Evolutionary conservation across 1,284 basidiomycete genomes (phyloP).

Genomic region (Trichosporon inkin): DNA sequence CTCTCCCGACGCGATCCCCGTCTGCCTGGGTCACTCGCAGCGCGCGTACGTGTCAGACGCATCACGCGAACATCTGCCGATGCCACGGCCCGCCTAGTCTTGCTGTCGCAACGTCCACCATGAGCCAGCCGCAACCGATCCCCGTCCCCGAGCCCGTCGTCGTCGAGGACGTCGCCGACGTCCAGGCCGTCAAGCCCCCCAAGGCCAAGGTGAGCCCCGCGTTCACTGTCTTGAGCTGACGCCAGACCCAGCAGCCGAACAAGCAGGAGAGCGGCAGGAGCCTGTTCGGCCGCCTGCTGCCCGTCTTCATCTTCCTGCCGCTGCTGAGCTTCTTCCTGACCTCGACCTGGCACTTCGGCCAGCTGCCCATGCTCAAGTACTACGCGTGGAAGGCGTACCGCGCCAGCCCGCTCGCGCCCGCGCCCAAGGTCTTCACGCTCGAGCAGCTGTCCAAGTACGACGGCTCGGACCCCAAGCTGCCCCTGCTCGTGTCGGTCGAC

Average conservation of each 20-base stretch:
- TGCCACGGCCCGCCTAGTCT: not conserved
- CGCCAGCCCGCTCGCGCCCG: constrained; percentile 14
- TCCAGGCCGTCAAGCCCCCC: not conserved
- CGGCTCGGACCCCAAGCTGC: constrained; percentile 64
- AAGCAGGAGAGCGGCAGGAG: constrained; percentile 55
- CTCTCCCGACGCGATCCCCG: no score
- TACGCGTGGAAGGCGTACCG: constrained; percentile 7
- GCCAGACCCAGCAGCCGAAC: constrained; percentile 18
- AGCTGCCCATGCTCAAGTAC: constrained; percentile 19
- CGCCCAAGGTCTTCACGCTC: constrained; percentile 13
- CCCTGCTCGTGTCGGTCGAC: constrained; percentile 84
- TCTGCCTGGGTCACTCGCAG: no score
- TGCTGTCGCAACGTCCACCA: not conserved
- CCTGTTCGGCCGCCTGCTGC: constrained; percentile 42
- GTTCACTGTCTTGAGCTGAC: not conserved
- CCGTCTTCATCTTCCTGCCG: constrained; percentile 38
- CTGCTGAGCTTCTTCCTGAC: constrained; percentile 41
- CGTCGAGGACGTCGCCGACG: not conserved
- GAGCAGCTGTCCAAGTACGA: constrained; percentile 65
- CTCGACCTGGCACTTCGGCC: constrained; percentile 33
- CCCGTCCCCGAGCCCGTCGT: not conserved
- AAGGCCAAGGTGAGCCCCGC: not conserved
- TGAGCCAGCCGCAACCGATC: not conserved
- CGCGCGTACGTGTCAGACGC: no score
- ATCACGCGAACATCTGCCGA: no score